Percentiles rank a stretch among this genome's conserved stretches.
Conservation (phyloP, 495 filamentous ascomycete genomes). For the Pseudomonodictys pantanalensis region DNA sequence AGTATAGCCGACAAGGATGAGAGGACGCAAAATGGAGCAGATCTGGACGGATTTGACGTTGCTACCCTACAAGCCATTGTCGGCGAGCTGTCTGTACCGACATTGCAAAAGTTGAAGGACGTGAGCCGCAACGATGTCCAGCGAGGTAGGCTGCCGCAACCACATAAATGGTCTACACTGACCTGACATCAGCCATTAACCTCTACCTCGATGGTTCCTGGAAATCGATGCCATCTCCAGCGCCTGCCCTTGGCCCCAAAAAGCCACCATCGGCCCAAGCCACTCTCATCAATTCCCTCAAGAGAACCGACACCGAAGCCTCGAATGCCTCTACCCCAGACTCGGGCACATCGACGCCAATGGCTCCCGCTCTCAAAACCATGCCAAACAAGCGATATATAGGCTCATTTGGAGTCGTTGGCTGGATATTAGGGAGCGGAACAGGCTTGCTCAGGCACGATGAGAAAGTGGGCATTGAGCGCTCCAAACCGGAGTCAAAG, state of each 20-base stretch:
- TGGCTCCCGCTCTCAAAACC: slow-evolving; percentile 5
- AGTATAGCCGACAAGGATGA: slow-evolving; percentile 7
- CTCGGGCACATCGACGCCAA: slow-evolving; percentile 9
- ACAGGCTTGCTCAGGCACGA: slow-evolving; percentile 67
- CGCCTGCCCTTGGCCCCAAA: not conserved
- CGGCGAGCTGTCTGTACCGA: slow-evolving; percentile 54
- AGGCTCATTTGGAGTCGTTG: slow-evolving; percentile 86
- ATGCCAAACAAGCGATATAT: slow-evolving; percentile 73
- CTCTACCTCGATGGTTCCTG: slow-evolving; percentile 95
- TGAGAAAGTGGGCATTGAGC: slow-evolving; percentile 79
- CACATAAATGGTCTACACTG: not conserved
- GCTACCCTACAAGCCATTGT: slow-evolving; percentile 67
- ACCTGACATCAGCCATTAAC: slow-evolving; percentile 45
- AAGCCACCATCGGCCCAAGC: slow-evolving; percentile 6
- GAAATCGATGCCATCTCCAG: slow-evolving; percentile 50
- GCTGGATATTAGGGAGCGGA: slow-evolving; percentile 90
- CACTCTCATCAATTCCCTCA: slow-evolving; percentile 5
- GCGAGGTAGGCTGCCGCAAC: slow-evolving; percentile 34
- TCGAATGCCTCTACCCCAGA: slow-evolving; percentile 13
- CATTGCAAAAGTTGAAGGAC: slow-evolving; percentile 38
- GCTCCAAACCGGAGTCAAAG: slow-evolving; percentile 65
- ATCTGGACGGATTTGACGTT: slow-evolving; percentile 57
- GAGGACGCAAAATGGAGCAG: not conserved
- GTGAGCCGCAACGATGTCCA: slow-evolving; percentile 46
- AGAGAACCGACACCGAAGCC: slow-evolving; percentile 7